Evolutionary conservation across 208 protist genomes (phyloP), one percentile per base, ranked within the genome.

Genomic region (Phytomonas francai): DNA sequence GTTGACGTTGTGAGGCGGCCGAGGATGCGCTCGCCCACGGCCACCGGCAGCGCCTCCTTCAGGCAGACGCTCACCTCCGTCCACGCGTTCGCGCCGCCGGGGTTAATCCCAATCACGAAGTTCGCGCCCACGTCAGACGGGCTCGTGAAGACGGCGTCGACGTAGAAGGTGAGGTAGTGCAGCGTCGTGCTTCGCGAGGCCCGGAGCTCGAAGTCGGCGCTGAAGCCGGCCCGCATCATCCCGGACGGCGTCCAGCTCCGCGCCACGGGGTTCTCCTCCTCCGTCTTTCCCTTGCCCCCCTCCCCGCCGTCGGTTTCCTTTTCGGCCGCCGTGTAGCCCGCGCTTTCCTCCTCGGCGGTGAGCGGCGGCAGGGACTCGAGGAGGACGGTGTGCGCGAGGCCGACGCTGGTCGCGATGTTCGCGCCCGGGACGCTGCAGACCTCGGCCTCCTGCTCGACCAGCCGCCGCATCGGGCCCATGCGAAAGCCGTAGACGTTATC

Each of bases 401-500:
- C 85, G 31, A 80, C 78, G 36, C 59, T 88, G 1, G 90, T 95
- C 0, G 88, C 85, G 66, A 95, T 90, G 78, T 88, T 87, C 22
- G 63, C 42, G 1, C 66, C 66, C 3, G 92, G 89, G 29, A 97
- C 91, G 33, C 74, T 59, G 64, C 89, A 93, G 60, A 81, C 83
- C 70, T 91, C 85, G 34, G 93, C 89, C 74, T 94, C 88, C 59
- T 73, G 59, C 28, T 77, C 79, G 63, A 97, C 89, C 19, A 95
- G 79, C 65, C 65, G 67, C 78, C 96, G 95, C 92, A 97, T 97
- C 54, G 92, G 78, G 39, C 86, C 77, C 92, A 97, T 97, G 30
- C 57, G 71, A 66, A 96, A 97, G n/a, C 92, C 92, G 66, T 97
- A 97, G 12, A 97, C 90, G 71, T 97, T 97, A 67, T 82, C 87